Evolutionary conservation across 192 early-diverging fungal genomes (phyloP), one percentile per base, ranked within the genome.

Genomic region (Dissophora globulifera): DNA sequence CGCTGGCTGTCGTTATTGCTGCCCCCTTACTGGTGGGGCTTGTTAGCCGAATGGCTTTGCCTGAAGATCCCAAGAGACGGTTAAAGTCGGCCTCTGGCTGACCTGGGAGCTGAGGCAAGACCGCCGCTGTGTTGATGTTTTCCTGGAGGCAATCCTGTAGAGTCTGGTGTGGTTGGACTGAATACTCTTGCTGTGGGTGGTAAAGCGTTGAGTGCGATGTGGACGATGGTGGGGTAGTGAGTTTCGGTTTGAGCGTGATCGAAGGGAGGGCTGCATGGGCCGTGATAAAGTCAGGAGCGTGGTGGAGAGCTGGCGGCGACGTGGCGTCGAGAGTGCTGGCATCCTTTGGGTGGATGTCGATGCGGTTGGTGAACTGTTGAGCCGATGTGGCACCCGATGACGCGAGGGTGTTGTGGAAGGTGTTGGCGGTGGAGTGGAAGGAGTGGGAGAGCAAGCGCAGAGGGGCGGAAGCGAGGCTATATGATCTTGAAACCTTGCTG

Each of bases 351-450:
- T 29, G 16, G 13, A 15, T 9, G 42, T 58, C 56, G 5, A n/a
- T n/a, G n/a, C n/a, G n/a, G n/a, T n/a, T n/a, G n/a, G n/a, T n/a
- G n/a, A n/a, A n/a, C n/a, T n/a, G n/a, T n/a, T n/a, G n/a, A n/a
- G n/a, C n/a, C n/a, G 12, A 3, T 43, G 56, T 16, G 11, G 52
- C 19, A n/a, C n/a, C n/a, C 10, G 52, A 54, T 16, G 58, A 48
- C 4, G 12, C 16, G 25, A 16, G 19, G 58, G 19, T 51, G 43
- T 23, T 54, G 33, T 22, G 1, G 32, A 40, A 20, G 33, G 62
- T 55, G 57, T 66, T 75, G 57, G 71, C 62, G 25, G 71, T 75
- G 57, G 71, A 75, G 50, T 75, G 71, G 50, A 66, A 75, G 27
- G 71, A 75, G 45, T 75, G 71, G 2, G 71, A 75, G 25, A 75